Conservation (phyloP, 495 filamentous ascomycete genomes). For the Podospora conica region DNA sequence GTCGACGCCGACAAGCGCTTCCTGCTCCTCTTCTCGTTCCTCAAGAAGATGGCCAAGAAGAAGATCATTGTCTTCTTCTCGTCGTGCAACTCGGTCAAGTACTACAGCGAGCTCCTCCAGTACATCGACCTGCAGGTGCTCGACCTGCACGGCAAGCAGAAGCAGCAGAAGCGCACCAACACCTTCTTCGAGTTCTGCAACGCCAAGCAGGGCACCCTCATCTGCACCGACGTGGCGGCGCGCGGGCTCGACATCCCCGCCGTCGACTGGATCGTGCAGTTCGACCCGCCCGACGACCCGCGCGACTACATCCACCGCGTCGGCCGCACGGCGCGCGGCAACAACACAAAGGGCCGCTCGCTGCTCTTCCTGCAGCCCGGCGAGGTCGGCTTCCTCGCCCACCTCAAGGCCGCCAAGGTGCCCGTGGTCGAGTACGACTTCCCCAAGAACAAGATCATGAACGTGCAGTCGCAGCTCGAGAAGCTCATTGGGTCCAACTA, state of each 20-base stretch:
- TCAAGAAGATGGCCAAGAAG: conserved; percentile 84
- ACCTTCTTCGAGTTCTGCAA: conserved; percentile 99
- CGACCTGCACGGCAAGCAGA: conserved; percentile 85
- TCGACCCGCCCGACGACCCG: conserved; percentile 88
- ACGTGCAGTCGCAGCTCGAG: conserved; percentile 93
- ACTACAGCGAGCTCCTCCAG: conserved; percentile 88
- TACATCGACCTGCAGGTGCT: conserved; percentile 95
- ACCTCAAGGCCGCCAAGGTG: conserved; percentile 85
- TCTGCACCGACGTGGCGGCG: conserved; percentile 96
- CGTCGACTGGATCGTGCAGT: conserved; percentile 95
- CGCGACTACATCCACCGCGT: conserved; percentile 95
- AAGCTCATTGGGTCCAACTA: conserved; percentile 92
- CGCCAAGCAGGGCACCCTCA: conserved; percentile 78
- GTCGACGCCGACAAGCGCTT: conserved; percentile 93
- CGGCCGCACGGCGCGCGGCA: conserved; percentile 85
- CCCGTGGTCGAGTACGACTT: conserved; percentile 96
- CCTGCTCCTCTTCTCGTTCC: conserved; percentile 88
- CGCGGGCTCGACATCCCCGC: conserved; percentile 88
- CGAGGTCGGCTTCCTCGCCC: conserved; percentile 86
- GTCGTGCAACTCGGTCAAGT: conserved; percentile 89
- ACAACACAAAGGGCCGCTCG: conserved; percentile 73
- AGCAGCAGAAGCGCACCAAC: conserved; percentile 94
- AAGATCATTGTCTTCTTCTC: conserved; percentile 98
- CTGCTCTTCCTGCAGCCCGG: conserved; percentile 89
- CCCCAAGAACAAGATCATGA: conserved; percentile 81